phyloP scores from a whole-genome alignment of 1,284 basidiomycete genomes.

The Mrakiaceae sp. region DNA sequence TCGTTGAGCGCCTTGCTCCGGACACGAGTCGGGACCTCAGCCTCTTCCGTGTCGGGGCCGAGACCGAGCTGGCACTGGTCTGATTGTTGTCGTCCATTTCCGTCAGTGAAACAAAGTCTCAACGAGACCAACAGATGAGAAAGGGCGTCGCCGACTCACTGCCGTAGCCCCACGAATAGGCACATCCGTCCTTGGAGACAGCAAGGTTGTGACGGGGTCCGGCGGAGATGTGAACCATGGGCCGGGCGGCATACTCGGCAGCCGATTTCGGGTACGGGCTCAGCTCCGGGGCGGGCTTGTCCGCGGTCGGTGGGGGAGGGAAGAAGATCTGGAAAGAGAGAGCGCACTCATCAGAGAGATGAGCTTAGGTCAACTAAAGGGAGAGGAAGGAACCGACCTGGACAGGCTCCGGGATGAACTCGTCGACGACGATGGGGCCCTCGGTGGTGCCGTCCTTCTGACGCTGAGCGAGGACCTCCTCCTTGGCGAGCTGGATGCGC shows the following conservation, averaged over 20 bases:
- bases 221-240: slow-evolving; percentile 59
- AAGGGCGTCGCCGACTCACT: slow-evolving; percentile 32
- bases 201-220: slow-evolving; percentile 77
- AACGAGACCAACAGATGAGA: neutral
- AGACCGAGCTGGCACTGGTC: slow-evolving; percentile 39
- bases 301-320: slow-evolving; percentile 41
- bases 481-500: slow-evolving; percentile 23
- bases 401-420: slow-evolving; percentile 44
- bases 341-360: neutral
- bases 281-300: slow-evolving; percentile 36
- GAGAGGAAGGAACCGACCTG: slow-evolving; percentile 26
- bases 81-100: slow-evolving; percentile 7
- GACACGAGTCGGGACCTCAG: slow-evolving; percentile 54
- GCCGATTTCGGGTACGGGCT: slow-evolving; percentile 33
- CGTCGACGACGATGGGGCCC: slow-evolving; percentile 47
- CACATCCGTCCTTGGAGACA: slow-evolving; percentile 59
- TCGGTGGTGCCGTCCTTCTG: slow-evolving; percentile 30
- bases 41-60: slow-evolving; percentile 34
- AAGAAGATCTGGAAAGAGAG: slow-evolving; percentile 44
- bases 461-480: slow-evolving; percentile 20
- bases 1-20: slow-evolving; percentile 35
- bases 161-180: slow-evolving; percentile 80
- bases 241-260: slow-evolving; percentile 43
- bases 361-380: neutral
- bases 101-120: neutral